Percentiles rank a stretch among this genome's conserved stretches.
These are phyloP conservation scores for Mycena filopes DNA, from an alignment of 768 basidiomycete species.

Conservation along the genomic window DNA sequence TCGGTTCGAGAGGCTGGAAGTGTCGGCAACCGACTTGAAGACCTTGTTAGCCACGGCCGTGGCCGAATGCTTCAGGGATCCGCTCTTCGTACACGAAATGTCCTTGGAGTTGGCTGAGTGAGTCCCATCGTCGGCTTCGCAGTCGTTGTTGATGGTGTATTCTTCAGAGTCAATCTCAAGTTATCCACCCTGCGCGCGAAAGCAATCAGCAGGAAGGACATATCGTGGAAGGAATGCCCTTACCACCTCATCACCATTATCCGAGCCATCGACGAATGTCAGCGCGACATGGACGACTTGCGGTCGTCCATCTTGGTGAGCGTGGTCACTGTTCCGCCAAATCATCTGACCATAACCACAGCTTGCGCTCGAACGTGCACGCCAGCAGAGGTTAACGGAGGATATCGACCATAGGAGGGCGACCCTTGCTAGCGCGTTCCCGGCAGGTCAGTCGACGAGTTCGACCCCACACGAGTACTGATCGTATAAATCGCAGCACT, in stretches of 20 bases:
- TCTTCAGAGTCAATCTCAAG: not conserved
- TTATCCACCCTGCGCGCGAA: not conserved
- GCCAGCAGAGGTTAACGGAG: slow-evolving; percentile 5
- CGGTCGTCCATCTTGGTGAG: slow-evolving; percentile 4
- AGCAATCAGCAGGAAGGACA: not conserved
- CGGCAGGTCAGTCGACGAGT: not conserved
- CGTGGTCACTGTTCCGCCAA: not conserved
- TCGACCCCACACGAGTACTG: not conserved
- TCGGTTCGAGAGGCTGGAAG: not conserved
- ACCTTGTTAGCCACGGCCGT: not conserved
- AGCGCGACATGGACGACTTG: not conserved
- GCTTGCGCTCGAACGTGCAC: slow-evolving; percentile 16
- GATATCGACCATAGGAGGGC: not conserved
- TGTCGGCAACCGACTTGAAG: not conserved
- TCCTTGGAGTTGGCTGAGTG: slow-evolving; percentile 5
- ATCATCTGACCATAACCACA: not conserved
- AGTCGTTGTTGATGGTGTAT: not conserved
- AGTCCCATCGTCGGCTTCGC: not conserved
- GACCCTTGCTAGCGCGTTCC: not conserved
- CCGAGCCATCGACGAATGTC: not conserved
- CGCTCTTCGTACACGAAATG: slow-evolving; percentile 6
- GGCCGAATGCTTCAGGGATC: slow-evolving; percentile 6
- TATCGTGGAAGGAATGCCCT: slow-evolving; percentile 3
- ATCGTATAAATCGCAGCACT: not conserved
- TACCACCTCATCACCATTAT: not conserved